These are phyloP conservation scores for Fusarium keratoplasticum DNA, from an alignment of 2,329 filamentous ascomycete species.

Conservation along the genomic window DNA sequence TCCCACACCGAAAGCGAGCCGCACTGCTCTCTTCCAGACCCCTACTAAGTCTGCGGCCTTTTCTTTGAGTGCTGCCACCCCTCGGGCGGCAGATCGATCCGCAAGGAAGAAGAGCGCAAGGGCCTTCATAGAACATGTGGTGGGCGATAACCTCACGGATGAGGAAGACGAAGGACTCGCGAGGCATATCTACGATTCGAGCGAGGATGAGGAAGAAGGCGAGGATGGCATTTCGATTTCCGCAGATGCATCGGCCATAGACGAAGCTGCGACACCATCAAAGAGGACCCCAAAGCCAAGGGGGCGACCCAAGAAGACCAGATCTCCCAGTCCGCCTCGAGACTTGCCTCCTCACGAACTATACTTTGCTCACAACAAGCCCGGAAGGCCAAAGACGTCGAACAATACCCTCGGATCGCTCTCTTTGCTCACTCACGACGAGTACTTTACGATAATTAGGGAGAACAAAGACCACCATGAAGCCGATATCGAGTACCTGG, in stretches of 20 bases:
- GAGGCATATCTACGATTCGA: slow-evolving; percentile 73
- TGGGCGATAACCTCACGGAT: slow-evolving; percentile 73
- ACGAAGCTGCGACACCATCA: slow-evolving; percentile 56
- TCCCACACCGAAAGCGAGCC: slow-evolving; percentile 53
- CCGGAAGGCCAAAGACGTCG: slow-evolving; percentile 84
- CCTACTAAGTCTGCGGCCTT: slow-evolving; percentile 50
- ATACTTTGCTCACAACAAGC: slow-evolving; percentile 93
- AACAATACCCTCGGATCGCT: slow-evolving; percentile 84
- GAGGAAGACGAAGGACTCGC: slow-evolving; percentile 78
- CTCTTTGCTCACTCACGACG: slow-evolving; percentile 85
- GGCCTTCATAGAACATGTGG: slow-evolving; percentile 77
- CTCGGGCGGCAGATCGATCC: slow-evolving; percentile 83
- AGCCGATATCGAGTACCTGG: slow-evolving; percentile 76
- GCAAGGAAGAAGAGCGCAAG: slow-evolving; percentile 87
- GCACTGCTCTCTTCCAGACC: slow-evolving; percentile 51
- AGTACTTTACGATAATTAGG: slow-evolving; percentile 80
- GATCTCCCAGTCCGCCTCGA: slow-evolving; percentile 82
- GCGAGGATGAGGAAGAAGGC: slow-evolving; percentile 61
- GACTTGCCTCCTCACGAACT: slow-evolving; percentile 89
- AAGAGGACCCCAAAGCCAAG: slow-evolving; percentile 54
- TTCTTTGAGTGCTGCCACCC: slow-evolving; percentile 61
- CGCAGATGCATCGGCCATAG: slow-evolving; percentile 35
- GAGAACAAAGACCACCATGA: slow-evolving; percentile 76
- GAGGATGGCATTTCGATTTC: slow-evolving; percentile 36
- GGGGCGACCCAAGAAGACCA: slow-evolving; percentile 48